These are phyloP conservation scores for Exophiala sideris DNA, from an alignment of 2,329 filamentous ascomycete genomes.

Conservation along the genomic window DNA sequence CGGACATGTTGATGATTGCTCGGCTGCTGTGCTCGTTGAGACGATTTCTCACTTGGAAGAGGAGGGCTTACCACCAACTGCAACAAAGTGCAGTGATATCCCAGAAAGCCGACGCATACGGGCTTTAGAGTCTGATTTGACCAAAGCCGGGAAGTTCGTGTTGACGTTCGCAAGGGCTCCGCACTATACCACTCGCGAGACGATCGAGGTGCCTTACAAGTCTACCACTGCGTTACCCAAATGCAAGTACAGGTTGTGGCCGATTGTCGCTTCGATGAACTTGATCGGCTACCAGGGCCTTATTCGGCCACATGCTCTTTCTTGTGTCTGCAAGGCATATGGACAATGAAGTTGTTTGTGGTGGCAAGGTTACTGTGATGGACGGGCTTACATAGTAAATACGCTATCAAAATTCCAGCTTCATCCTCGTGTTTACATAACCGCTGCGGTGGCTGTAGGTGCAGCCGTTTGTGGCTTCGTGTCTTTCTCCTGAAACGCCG, in stretches of 20 bases:
- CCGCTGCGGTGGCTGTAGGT: too few relatives aligned
- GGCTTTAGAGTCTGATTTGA: too few relatives aligned
- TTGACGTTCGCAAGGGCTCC: not conserved
- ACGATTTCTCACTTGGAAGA: not conserved
- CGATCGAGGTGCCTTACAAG: not conserved
- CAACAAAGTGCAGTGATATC: too few relatives aligned
- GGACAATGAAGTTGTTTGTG: not conserved
- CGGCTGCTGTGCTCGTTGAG: not conserved
- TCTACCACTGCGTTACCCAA: not conserved
- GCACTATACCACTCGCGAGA: not conserved
- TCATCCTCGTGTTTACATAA: not conserved
- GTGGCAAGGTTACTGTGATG: too few relatives aligned
- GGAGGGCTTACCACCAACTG: not conserved
- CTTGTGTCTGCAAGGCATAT: not conserved
- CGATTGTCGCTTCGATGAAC: not conserved
- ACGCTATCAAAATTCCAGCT: not conserved
- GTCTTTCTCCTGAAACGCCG: conserved; percentile 1
- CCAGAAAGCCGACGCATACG: too few relatives aligned
- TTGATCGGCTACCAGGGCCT: not conserved
- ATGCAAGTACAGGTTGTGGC: not conserved
- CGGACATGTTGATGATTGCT: not conserved
- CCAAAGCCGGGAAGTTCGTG: not conserved
- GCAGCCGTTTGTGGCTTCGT: not conserved
- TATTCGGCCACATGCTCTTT: not conserved
- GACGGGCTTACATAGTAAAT: too few relatives aligned